A percentile compares a stretch with the other conserved stretches of the same genome.
Conservation (phyloP, 176 grass and related monocot genomes). For the maize (Zea mays) region Zm-B73-REFERENCE-NAM-5.0 NC_050099.1:180552501-180553000, state of each 20-base stretch:
- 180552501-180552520: constrained; percentile 95
- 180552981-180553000: constrained; percentile 96
- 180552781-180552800: constrained; percentile 97
- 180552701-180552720: background rate
- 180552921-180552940: constrained; percentile 95
- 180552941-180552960: constrained; percentile 99
- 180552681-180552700: background rate
- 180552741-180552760: background rate
- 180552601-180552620: constrained; percentile 6
- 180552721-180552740: constrained; percentile 8
- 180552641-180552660: constrained; percentile 8
- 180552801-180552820: constrained; percentile 88
- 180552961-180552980: constrained; percentile 97
- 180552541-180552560: constrained; percentile 98
- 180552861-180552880: constrained; percentile 20
- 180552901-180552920: constrained; percentile 24
- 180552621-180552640: constrained; percentile 17
- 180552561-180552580: constrained; percentile 94
- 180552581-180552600: constrained; percentile 95
- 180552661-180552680: background rate
- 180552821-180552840: constrained; percentile 89
- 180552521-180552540: constrained; percentile 99
- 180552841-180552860: constrained; percentile 72
- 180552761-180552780: constrained; percentile 89
- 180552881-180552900: constrained; percentile 11